A percentile compares a stretch with the other conserved stretches of the same genome.
Evolutionary conservation across 2,329 filamentous ascomycete genomes (phyloP).

Genomic region (Dothistroma septosporum): DNA sequence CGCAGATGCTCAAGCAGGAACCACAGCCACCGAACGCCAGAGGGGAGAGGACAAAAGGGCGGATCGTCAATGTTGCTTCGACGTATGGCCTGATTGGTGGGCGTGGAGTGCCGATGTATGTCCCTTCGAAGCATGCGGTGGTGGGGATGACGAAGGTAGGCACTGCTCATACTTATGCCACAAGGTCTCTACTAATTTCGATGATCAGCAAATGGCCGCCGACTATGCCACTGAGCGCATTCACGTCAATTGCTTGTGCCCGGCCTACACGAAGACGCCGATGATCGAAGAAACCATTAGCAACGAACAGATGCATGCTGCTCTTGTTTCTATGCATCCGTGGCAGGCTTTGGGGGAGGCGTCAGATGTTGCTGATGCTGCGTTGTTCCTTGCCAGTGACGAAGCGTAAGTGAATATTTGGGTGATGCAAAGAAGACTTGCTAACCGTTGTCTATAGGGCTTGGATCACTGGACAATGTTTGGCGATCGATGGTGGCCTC

Average conservation of each 20-base stretch:
- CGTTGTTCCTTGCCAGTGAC: constrained; percentile 8
- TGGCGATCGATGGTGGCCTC: constrained; percentile 4
- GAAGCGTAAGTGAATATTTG: constrained; percentile 5
- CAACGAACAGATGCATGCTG: neutral
- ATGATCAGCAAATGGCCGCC: constrained; percentile 28
- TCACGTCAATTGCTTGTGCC: constrained; percentile 19
- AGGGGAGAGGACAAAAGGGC: constrained; percentile 43
- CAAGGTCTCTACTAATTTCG: neutral
- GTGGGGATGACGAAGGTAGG: constrained; percentile 25
- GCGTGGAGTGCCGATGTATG: constrained; percentile 8
- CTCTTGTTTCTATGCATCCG: constrained; percentile 1
- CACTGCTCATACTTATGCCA: neutral
- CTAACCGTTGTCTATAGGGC: neutral
- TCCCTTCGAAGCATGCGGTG: constrained; percentile 25
- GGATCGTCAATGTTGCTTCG: constrained; percentile 48
- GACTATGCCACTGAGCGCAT: constrained; percentile 36
- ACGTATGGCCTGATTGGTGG: constrained; percentile 4
- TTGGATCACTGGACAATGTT: constrained; percentile 7
- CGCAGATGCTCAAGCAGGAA: constrained; percentile 41
- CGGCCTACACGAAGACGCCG: constrained; percentile 22
- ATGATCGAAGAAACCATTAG: neutral
- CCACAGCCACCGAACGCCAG: constrained; percentile 29
- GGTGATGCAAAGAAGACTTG: neutral
- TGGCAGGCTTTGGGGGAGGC: constrained; percentile 5
- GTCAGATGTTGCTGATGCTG: constrained; percentile 7